These are phyloP conservation scores for Phtheirospermum japonicum DNA, from an alignment of 257 asterid species.

Conservation along the genomic window DNA sequence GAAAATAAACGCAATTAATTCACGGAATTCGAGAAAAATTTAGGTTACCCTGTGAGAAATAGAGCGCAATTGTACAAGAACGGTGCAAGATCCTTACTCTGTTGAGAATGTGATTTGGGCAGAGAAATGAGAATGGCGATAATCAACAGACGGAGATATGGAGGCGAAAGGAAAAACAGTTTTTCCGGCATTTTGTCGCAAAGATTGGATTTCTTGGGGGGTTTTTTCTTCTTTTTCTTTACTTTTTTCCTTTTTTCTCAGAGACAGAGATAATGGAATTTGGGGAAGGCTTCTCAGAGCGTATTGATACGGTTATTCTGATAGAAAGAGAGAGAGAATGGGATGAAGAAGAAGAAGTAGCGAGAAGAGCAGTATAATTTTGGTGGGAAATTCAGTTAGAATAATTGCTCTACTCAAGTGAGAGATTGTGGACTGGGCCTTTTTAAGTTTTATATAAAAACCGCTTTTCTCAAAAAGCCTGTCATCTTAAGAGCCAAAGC, in stretches of 20 bases:
- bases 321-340: conserved; percentile 16
- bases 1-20: background rate
- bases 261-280: background rate
- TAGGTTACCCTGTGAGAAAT: too few species aligned
- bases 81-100: conserved; percentile 39
- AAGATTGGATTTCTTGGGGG: conserved; percentile 23
- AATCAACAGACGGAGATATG: conserved; percentile 30
- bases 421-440: too few species aligned
- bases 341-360: conserved; percentile 14
- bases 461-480: too few species aligned
- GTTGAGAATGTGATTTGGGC: conserved; percentile 43
- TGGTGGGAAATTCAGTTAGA: conserved; percentile 72
- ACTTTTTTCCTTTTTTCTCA: too few species aligned
- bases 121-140: conserved; percentile 34
- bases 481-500: too few species aligned
- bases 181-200: conserved; percentile 23
- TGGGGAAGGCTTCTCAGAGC: background rate
- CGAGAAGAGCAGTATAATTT: conserved; percentile 37
- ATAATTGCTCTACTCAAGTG: background rate
- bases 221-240: background rate
- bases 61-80: background rate
- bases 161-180: conserved; percentile 1
- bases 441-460: too few species aligned
- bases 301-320: conserved; percentile 1
- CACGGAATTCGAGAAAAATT: background rate